Evolutionary conservation across 73 alveolate species (phyloP).

Genomic region (Durusdinium trenchii): DNA sequence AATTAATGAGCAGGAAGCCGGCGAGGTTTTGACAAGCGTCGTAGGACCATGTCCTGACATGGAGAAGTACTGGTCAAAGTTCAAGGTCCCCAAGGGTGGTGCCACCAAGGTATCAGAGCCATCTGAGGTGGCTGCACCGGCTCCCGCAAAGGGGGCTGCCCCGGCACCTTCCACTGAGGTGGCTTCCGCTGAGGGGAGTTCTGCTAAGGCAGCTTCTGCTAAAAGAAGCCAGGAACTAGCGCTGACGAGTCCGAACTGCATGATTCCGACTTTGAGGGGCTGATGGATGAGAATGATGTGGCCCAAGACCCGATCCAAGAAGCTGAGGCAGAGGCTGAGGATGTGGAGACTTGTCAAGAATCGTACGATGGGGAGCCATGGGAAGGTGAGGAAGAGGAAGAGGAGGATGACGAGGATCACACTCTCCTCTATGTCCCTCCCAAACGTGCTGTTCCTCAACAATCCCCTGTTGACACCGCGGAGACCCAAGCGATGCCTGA

Average conservation of each 20-base stretch:
- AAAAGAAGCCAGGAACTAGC: too few species aligned
- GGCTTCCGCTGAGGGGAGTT: too few species aligned
- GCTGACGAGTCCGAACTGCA: background rate
- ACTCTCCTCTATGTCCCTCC: background rate
- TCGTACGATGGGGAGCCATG: background rate
- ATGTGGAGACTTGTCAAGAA: background rate
- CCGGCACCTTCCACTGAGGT: too few species aligned
- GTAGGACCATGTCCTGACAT: background rate
- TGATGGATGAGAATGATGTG: background rate
- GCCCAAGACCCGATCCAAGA: background rate
- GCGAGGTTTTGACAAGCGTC: background rate
- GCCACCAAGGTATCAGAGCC: background rate
- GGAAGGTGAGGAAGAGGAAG: background rate
- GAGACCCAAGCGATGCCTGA: background rate
- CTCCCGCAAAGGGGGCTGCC: too few species aligned
- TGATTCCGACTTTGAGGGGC: background rate
- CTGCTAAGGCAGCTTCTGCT: too few species aligned
- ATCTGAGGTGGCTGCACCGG: background rate
- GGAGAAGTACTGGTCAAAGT: background rate
- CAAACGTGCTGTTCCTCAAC: background rate
- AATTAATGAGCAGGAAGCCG: background rate
- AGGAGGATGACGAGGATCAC: background rate
- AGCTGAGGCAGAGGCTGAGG: background rate
- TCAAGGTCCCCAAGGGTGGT: background rate
- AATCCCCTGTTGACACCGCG: background rate